phyloP scores from a whole-genome alignment of 768 basidiomycete genomes.

The Suillus cothurnatus region DNA sequence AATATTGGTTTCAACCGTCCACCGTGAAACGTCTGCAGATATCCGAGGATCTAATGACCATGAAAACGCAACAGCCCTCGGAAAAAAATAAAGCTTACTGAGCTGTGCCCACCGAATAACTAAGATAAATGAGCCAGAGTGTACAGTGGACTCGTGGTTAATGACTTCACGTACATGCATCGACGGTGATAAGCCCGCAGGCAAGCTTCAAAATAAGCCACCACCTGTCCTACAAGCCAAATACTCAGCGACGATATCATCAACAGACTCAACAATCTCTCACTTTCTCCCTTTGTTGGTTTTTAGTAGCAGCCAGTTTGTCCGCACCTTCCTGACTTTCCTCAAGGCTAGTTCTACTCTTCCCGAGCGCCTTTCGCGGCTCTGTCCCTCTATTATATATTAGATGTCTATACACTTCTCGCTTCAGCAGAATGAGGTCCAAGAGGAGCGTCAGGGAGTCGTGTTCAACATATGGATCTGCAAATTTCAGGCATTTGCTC shows the following conservation, averaged over 20 bases:
- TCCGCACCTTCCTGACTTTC: neutral
- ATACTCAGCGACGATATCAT: constrained; percentile 6
- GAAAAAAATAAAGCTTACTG: constrained; percentile 40
- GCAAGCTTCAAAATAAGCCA: constrained; percentile 61
- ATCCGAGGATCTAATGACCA: constrained; percentile 40
- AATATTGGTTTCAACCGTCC: constrained; percentile 52
- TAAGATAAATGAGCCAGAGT: constrained; percentile 27
- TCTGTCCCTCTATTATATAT: constrained; percentile 77
- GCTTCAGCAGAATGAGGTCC: constrained; percentile 81
- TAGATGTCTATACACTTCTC: constrained; percentile 80
- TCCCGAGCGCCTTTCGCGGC: constrained; percentile 49
- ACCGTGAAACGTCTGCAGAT: constrained; percentile 43
- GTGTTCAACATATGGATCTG: constrained; percentile 88
- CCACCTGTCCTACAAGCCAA: constrained; percentile 54
- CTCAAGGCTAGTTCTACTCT: constrained; percentile 3
- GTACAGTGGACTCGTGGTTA: constrained; percentile 9
- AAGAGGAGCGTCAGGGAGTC: constrained; percentile 72
- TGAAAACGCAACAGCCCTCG: neutral
- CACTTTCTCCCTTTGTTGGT: constrained; percentile 30
- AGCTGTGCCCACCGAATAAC: constrained; percentile 82
- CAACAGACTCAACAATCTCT: neutral
- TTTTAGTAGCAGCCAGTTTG: neutral
- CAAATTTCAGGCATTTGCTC: constrained; percentile 66
- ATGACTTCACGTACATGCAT: constrained; percentile 61
- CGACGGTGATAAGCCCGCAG: constrained; percentile 56